phyloP scores from a whole-genome alignment of 805 yeast species.

The Wickerhamomyces rabaulensis region DNA sequence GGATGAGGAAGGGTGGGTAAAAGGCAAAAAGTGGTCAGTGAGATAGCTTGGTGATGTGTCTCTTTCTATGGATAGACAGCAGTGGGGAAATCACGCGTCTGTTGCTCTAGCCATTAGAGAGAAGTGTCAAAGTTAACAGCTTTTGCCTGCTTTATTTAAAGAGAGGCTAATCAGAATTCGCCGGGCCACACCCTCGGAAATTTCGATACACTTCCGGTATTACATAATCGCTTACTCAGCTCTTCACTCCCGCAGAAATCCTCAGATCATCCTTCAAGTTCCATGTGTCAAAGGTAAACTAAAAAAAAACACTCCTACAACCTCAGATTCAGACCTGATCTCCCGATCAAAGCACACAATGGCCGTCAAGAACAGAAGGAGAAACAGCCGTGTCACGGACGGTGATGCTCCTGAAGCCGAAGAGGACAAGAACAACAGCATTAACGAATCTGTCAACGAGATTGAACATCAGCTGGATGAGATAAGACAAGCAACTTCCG shows the following conservation, averaged over 20 bases:
- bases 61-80: no score
- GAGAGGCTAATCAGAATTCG: neutral
- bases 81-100: neutral
- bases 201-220: neutral
- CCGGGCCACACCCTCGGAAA: neutral
- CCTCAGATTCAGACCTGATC: neutral
- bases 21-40: no score
- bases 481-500: slow-evolving; percentile 9
- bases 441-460: slow-evolving; percentile 12
- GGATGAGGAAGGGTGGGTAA: no score
- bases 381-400: neutral
- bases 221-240: neutral
- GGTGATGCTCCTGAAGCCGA: neutral
- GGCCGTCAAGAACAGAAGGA: neutral
- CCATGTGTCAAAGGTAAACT: neutral
- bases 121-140: neutral
- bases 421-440: slow-evolving; percentile 1
- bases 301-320: no score
- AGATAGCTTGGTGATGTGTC: no score
- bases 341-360: neutral
- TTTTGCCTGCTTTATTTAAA: no score
- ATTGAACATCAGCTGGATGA: slow-evolving; percentile 14
- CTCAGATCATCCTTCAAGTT: no score
- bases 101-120: neutral
- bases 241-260: no score